phyloP scores from a whole-genome alignment of 1,284 basidiomycete species.

The Ustilago lituana region DNA sequence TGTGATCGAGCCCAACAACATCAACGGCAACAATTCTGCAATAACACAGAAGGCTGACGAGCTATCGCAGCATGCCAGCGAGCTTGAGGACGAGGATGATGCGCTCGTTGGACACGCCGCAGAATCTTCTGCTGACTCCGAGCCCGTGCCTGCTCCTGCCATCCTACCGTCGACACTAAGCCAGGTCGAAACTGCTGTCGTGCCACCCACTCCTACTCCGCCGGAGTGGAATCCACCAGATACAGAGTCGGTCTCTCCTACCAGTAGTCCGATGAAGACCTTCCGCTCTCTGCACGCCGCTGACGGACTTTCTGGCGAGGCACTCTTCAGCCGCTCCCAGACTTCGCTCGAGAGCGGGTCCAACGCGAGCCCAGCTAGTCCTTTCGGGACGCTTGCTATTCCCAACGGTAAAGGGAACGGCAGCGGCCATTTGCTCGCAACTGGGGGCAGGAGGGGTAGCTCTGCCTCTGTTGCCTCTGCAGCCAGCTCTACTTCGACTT shows the following conservation, averaged over 20 bases:
- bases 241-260: constrained; percentile 12
- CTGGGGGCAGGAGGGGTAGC: constrained; percentile 20
- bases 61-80: background rate
- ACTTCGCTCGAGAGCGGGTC: constrained; percentile 7
- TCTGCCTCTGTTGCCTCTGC: constrained; percentile 28
- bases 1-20: background rate
- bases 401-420: constrained; percentile 13
- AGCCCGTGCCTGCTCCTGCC: constrained; percentile 17
- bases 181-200: constrained; percentile 13
- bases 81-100: background rate
- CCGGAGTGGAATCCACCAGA: constrained; percentile 4
- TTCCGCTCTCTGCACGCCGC: constrained; percentile 7
- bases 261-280: constrained; percentile 14
- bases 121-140: background rate
- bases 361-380: constrained; percentile 9
- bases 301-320: constrained; percentile 4
- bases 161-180: constrained; percentile 5
- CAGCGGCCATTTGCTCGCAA: background rate
- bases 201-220: constrained; percentile 21
- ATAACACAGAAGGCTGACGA: background rate
- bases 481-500: constrained; percentile 42
- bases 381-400: constrained; percentile 20
- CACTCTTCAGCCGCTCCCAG: background rate
- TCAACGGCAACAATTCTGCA: background rate
- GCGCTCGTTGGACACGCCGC: background rate